Evolutionary conservation across 2,329 filamentous ascomycete genomes (phyloP).

Genomic region (Xylaria sp.): DNA sequence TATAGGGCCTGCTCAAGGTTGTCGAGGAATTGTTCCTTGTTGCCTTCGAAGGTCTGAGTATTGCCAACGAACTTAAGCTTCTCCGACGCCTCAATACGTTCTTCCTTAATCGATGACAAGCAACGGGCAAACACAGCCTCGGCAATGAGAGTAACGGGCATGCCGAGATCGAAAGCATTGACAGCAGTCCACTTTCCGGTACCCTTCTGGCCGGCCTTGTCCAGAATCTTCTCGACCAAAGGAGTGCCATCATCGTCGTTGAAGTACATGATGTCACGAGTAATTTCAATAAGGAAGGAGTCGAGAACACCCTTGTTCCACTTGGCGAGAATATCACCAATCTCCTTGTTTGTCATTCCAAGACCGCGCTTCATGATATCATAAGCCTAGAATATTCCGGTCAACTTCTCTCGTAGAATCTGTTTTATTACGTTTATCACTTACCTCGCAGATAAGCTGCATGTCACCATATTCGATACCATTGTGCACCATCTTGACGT

Average conservation of each 20-base stretch:
- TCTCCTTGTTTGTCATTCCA: slow-evolving; percentile 89
- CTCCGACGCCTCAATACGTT: slow-evolving; percentile 84
- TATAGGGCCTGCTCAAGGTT: slow-evolving; percentile 99
- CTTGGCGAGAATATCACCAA: slow-evolving; percentile 90
- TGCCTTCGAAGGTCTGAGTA: slow-evolving; percentile 81
- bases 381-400: slow-evolving; percentile 75
- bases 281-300: slow-evolving; percentile 99
- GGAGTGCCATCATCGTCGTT: slow-evolving; percentile 93
- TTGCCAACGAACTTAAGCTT: slow-evolving; percentile 81
- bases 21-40: slow-evolving; percentile 93
- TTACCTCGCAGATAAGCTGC: slow-evolving; percentile 98
- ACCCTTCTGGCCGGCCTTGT: slow-evolving; percentile 98
- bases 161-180: slow-evolving; percentile 97
- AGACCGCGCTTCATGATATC: slow-evolving; percentile 99
- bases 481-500: slow-evolving; percentile 99
- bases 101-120: slow-evolving; percentile 91
- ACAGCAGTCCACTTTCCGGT: slow-evolving; percentile 99
- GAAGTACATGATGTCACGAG: slow-evolving; percentile 97
- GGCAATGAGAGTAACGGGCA: slow-evolving; percentile 97
- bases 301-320: slow-evolving; percentile 99
- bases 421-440: slow-evolving; percentile 43
- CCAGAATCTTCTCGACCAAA: slow-evolving; percentile 98
- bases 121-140: slow-evolving; percentile 97
- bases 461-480: slow-evolving; percentile 99
- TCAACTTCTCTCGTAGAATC: slow-evolving; percentile 14